Base-by-base conservation (phyloP, 2,329 filamentous ascomycete genomes). In the Exophiala calicioides region DNA sequence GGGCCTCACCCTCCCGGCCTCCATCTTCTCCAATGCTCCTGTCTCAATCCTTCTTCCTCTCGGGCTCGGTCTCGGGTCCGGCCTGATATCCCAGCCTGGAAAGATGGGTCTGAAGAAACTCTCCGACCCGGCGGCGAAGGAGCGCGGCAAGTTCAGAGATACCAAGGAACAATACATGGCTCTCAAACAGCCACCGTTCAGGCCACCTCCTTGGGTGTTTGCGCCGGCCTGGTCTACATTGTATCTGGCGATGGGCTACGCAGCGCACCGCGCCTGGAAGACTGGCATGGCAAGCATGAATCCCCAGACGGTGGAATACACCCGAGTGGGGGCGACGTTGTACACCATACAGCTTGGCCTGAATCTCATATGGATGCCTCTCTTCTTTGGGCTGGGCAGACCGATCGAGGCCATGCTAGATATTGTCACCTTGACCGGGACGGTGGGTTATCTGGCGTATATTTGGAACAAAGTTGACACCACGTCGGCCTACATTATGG, bases 281-380 rank as follows among this genome's bases (percentile, higher is more conserved):
- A 73, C 71, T 8, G 84, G 84, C 35, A 77, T 83, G 39, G 74
- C 76, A 5, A 81, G 82, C n/a, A 63, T 77, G 27, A 72, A 75
- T 26, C 71, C 77, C 21, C 66, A 70, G 29, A 79, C 78, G n/a
- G 75, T 80, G 36, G 67, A 72, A 26, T 69, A 80, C 43, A 81
- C 85, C 41, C 79, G 80, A 64, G 76, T 82, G 56, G 85, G 84
- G 57, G 84, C 88, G 47, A 88, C 85, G 0, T 77, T 96, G 21
- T 96, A 95, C 73, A 87, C 86, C 2, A 75, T 90, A 50, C 90
- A 96, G 69, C 82, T 96, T 5, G 86, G 78, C 8, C 75, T 96
- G 40, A 96, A 96, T 66, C 74, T 95, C 21, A 68, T 85, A 43
- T 97, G 88, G 88, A 96, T 90, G 80, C 91, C 91, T 9, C 78